Conservation (phyloP, 2,329 filamentous ascomycete species). For the Epichloe elymi region DNA sequence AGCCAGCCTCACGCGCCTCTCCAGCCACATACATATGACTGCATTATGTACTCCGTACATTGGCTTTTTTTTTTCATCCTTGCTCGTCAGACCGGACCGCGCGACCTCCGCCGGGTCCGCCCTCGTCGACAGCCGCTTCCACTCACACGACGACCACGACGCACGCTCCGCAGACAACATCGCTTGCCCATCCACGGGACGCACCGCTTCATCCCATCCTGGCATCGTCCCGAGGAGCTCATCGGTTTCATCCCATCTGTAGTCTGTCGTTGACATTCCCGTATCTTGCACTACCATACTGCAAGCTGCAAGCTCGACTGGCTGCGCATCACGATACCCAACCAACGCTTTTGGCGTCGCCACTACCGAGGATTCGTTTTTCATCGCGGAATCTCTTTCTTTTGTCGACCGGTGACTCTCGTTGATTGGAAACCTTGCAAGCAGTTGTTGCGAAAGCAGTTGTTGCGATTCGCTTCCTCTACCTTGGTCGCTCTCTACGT, state of each 20-base stretch:
- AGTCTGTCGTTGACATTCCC: neutral
- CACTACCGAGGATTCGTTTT: neutral
- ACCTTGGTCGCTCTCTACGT: neutral
- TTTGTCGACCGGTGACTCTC: neutral
- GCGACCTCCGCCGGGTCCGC: constrained; percentile 1
- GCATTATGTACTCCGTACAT: neutral
- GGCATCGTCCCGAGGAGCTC: neutral
- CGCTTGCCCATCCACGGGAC: neutral
- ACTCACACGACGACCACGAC: constrained; percentile 1
- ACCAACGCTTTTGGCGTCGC: neutral
- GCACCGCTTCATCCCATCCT: neutral
- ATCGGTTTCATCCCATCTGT: neutral
- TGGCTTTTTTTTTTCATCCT: neutral
- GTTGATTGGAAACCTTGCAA: neutral
- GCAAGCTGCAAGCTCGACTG: neutral
- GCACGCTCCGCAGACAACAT: constrained; percentile 3
- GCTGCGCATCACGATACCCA: constrained; percentile 2
- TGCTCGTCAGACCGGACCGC: constrained; percentile 1
- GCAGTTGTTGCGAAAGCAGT: neutral
- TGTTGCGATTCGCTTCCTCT: neutral
- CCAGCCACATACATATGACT: constrained; percentile 5
- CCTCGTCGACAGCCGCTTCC: constrained; percentile 2
- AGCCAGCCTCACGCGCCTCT: neutral
- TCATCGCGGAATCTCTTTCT: neutral
- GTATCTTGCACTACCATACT: neutral